phyloP scores from a whole-genome alignment of 345 rosid genomes.

The Eucalyptus regnans region DNA sequence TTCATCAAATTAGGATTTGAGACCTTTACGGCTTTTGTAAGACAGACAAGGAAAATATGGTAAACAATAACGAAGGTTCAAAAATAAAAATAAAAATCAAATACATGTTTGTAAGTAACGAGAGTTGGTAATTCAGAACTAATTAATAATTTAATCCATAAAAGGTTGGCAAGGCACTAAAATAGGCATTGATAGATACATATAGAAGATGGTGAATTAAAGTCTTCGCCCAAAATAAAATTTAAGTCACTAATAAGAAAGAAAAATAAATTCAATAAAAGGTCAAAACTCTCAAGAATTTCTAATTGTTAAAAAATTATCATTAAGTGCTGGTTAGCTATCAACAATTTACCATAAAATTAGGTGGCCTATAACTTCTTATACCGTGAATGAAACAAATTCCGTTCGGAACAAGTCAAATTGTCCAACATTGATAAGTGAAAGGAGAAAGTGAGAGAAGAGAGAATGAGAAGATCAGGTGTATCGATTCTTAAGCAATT shows the following conservation, averaged over 20 bases:
- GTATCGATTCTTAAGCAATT: no score
- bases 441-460: background rate
- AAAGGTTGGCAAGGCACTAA: background rate
- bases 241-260: background rate
- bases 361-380: background rate
- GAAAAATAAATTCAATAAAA: background rate
- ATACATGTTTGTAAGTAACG: background rate
- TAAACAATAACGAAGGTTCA: no score
- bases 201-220: background rate
- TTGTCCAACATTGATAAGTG: background rate
- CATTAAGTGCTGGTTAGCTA: background rate
- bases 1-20: background rate
- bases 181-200: background rate
- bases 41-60: background rate
- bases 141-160: background rate
- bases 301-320: background rate
- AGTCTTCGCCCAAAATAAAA: no score
- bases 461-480: no score
- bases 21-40: background rate
- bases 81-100: background rate
- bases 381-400: no score
- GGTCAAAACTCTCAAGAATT: background rate
- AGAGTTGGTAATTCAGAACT: background rate
- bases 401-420: background rate
- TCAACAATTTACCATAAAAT: background rate